Conservation (phyloP, 306 rosid species). For the Prunus fruticosa region DNA sequence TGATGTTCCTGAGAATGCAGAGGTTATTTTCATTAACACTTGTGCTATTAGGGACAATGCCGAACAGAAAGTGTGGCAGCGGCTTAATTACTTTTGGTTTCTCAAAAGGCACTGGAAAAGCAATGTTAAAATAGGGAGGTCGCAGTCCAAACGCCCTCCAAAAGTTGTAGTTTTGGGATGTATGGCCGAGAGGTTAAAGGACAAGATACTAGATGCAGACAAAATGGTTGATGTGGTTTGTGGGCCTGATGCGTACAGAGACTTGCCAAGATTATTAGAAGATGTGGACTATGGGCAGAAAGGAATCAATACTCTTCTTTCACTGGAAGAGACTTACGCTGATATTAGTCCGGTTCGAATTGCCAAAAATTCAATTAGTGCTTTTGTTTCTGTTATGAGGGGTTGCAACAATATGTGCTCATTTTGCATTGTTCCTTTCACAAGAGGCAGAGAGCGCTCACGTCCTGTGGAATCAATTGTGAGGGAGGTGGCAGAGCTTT, state of each 20-base stretch:
- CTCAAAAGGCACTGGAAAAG: slow-evolving; percentile 93
- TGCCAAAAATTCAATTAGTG: slow-evolving; percentile 73
- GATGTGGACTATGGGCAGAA: slow-evolving; percentile 93
- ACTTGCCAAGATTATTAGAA: slow-evolving; percentile 73
- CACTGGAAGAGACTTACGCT: slow-evolving; percentile 95
- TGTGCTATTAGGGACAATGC: slow-evolving; percentile 99
- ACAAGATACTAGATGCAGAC: slow-evolving; percentile 84
- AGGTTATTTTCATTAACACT: slow-evolving; percentile 88
- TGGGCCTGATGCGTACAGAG: slow-evolving; percentile 97
- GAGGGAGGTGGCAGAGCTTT: slow-evolving; percentile 90
- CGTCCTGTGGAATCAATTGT: slow-evolving; percentile 92
- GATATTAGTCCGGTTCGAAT: slow-evolving; percentile 88
- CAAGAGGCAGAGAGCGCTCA: slow-evolving; percentile 91
- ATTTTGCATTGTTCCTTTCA: slow-evolving; percentile 91
- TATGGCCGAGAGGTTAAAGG: slow-evolving; percentile 99
- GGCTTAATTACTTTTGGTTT: slow-evolving; percentile 99
- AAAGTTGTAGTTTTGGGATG: slow-evolving; percentile 96
- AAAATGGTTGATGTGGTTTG: slow-evolving; percentile 98
- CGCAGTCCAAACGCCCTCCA: slow-evolving; percentile 70
- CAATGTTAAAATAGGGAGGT: slow-evolving; percentile 73
- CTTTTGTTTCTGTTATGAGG: slow-evolving; percentile 95
- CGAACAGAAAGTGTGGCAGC: slow-evolving; percentile 96
- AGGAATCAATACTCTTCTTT: slow-evolving; percentile 95
- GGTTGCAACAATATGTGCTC: slow-evolving; percentile 99
- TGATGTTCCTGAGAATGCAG: slow-evolving; percentile 84